Evolutionary conservation across 1,284 basidiomycete genomes (phyloP).

Genomic region (Leccinum griseonigrum): DNA sequence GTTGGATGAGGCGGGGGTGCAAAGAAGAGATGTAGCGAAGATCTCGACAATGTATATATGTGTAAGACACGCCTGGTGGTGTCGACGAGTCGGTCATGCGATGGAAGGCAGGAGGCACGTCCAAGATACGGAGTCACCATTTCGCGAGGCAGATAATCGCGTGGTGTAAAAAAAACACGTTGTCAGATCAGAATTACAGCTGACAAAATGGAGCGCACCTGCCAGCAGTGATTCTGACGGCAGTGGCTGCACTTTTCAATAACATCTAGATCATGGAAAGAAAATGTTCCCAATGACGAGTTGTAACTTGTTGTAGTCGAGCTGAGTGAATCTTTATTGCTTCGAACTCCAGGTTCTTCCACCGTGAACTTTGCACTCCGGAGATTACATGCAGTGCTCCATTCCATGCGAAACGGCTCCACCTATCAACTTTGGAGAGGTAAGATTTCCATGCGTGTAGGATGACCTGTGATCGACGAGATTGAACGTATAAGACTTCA

Average conservation of each 20-base stretch:
- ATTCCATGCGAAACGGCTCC: constrained; percentile 11
- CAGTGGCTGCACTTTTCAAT: background rate
- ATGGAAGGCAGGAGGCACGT: constrained; percentile 23
- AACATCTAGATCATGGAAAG: constrained; percentile 13
- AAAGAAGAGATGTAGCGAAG: constrained; percentile 19
- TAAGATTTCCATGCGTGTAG: constrained; percentile 34
- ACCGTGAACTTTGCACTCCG: constrained; percentile 5
- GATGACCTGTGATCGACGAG: constrained; percentile 30
- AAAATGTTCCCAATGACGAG: constrained; percentile 6
- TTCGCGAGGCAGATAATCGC: constrained; percentile 32
- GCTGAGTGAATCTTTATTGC: background rate
- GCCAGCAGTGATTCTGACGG: background rate
- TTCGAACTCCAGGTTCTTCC: background rate
- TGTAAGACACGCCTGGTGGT: constrained; percentile 29
- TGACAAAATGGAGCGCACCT: constrained; percentile 15
- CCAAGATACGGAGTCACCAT: constrained; percentile 19
- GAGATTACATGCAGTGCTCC: constrained; percentile 22
- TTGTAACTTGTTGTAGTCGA: background rate
- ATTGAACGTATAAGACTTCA: constrained; percentile 32
- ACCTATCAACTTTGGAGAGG: constrained; percentile 34
- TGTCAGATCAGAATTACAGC: constrained; percentile 15
- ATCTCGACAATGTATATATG: constrained; percentile 30
- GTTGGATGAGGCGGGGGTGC: constrained; percentile 15
- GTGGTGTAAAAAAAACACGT: constrained; percentile 28
- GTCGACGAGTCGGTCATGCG: constrained; percentile 36